Percentiles rank a stretch among this genome's conserved stretches.
These are phyloP conservation scores for Leishmania lainsoni DNA, from an alignment of 208 protist species.

Conservation along the genomic window DNA sequence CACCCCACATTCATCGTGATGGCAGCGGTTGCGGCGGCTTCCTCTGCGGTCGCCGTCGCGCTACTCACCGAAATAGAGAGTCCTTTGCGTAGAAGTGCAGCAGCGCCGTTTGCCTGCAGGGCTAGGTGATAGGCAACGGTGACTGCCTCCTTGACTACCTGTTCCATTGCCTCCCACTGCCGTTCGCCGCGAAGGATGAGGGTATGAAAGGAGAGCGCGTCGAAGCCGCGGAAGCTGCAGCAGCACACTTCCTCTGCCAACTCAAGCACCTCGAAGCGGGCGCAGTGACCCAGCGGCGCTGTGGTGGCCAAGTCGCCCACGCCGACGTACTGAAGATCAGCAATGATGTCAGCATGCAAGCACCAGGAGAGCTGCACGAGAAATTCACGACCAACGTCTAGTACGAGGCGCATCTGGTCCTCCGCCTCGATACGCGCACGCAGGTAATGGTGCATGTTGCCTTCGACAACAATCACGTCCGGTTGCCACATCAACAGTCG, in stretches of 20 bases:
- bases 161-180: conserved; percentile 20
- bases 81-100: conserved; percentile 1
- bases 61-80: background rate
- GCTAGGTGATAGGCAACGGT: conserved; percentile 28
- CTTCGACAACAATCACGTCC: conserved; percentile 73
- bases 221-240: conserved; percentile 30
- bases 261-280: conserved; percentile 43
- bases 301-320: conserved; percentile 38
- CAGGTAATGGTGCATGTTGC: conserved; percentile 82
- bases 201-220: conserved; percentile 21
- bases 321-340: conserved; percentile 68
- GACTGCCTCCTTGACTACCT: conserved; percentile 21
- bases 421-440: conserved; percentile 48
- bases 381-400: conserved; percentile 49
- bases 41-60: background rate
- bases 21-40: background rate
- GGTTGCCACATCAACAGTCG: conserved; percentile 66
- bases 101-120: conserved; percentile 24
- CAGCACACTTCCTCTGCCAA: conserved; percentile 34
- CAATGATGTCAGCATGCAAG: conserved; percentile 53
- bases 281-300: conserved; percentile 48
- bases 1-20: conserved; percentile 31
- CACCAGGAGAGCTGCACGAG: conserved; percentile 50
- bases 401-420: conserved; percentile 52
- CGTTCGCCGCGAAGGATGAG: conserved; percentile 26